Percentiles rank a stretch among this genome's conserved stretches.
Conservation (phyloP, 1,284 basidiomycete genomes). For the Heterobasidion occidentale region DNA sequence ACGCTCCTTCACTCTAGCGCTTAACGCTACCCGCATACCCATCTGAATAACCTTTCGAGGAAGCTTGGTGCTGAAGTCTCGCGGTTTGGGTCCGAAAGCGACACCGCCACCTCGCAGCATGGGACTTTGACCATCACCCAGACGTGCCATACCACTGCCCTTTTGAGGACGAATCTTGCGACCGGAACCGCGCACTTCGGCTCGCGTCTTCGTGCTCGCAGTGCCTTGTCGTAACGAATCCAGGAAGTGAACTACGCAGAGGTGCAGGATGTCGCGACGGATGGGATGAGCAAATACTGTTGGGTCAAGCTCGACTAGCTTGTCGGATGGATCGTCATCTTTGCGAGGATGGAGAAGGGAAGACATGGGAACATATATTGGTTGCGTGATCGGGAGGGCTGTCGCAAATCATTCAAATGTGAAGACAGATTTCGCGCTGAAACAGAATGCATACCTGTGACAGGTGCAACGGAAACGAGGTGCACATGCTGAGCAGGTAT, state of each 20-base stretch:
- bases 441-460: neutral
- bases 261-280: slow-evolving; percentile 88
- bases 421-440: neutral
- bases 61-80: slow-evolving; percentile 87
- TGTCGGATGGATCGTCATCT: slow-evolving; percentile 30
- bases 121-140: slow-evolving; percentile 85
- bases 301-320: slow-evolving; percentile 70
- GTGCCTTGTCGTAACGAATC: slow-evolving; percentile 85
- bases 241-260: slow-evolving; percentile 86
- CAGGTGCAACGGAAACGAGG: neutral
- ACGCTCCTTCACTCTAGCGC: slow-evolving; percentile 71
- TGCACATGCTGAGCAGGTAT: neutral
- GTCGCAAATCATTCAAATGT: neutral
- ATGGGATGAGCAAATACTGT: slow-evolving; percentile 82
- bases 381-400: slow-evolving; percentile 37
- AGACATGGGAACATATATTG: slow-evolving; percentile 53
- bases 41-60: slow-evolving; percentile 87
- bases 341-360: slow-evolving; percentile 41
- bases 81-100: slow-evolving; percentile 84
- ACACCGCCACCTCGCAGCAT: slow-evolving; percentile 90
- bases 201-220: slow-evolving; percentile 88
- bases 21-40: slow-evolving; percentile 88
- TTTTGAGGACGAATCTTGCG: slow-evolving; percentile 90
- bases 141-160: slow-evolving; percentile 83
- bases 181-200: slow-evolving; percentile 85